A percentile compares a stretch with the other conserved stretches of the same genome.
phyloP scores from a whole-genome alignment of 2,329 filamentous ascomycete species.

The Kalaharituber pfeilii region DNA sequence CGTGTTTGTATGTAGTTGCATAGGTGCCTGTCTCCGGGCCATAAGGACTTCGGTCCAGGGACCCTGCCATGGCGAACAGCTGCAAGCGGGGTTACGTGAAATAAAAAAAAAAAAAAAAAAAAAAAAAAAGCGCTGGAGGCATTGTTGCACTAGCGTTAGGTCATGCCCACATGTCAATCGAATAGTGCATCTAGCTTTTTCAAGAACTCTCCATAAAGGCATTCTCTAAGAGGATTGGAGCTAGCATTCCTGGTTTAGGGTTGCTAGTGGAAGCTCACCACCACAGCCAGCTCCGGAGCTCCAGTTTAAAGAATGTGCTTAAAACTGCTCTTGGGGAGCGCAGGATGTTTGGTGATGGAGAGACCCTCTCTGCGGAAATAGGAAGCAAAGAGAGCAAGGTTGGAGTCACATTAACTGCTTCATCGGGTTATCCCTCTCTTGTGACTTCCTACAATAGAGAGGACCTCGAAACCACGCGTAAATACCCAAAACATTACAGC shows the following conservation, averaged over 20 bases:
- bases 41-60: too few species aligned
- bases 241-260: slow-evolving; percentile 26
- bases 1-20: too few species aligned
- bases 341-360: too few species aligned
- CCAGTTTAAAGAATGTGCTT: slow-evolving; percentile 27
- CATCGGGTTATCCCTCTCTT: slow-evolving; percentile 28
- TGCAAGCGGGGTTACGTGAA: too few species aligned
- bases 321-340: slow-evolving; percentile 26
- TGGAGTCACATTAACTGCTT: slow-evolving; percentile 30
- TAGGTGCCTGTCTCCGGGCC: too few species aligned
- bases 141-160: slow-evolving; percentile 31
- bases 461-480: slow-evolving; percentile 3
- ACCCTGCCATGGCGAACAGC: too few species aligned
- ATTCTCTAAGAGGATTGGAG: slow-evolving; percentile 28
- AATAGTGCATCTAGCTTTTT: slow-evolving; percentile 29
- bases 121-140: too few species aligned
- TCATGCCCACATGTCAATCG: slow-evolving; percentile 27
- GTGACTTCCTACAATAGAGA: slow-evolving; percentile 32
- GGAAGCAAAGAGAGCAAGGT: slow-evolving; percentile 24
- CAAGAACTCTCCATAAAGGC: slow-evolving; percentile 28
- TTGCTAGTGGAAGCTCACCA: slow-evolving; percentile 23
- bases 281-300: slow-evolving; percentile 25
- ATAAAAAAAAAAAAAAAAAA: too few species aligned
- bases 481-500: too few species aligned
- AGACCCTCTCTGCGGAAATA: slow-evolving; percentile 4